Evolutionary conservation across 306 rosid genomes (phyloP), one percentile per base, ranked within the genome.

Genomic region (Cajanus cajan): DNA sequence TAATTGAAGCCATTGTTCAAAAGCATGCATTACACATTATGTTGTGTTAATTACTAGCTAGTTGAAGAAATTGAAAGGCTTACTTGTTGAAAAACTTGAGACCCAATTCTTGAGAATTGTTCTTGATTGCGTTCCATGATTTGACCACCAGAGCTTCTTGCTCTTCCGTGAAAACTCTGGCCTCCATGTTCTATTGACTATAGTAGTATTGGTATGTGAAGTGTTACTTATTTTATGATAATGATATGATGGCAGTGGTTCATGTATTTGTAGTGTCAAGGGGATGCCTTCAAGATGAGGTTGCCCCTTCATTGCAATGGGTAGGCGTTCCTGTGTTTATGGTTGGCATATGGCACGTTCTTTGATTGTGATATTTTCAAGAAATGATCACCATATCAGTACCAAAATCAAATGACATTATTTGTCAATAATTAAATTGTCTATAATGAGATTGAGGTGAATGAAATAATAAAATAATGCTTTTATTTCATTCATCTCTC

Each of bases 41-140:
- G 14, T 10, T 57, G 34, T 9, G 14, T 22, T 21, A 21, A 9
- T 55, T 2, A 52, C 25, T 41, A 44, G 5, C 19, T 4, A 16
- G 63, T 22, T 10, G 63, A 57, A 24, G 63, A 57, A 57, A 57
- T 57, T 9, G 4, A n/a, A 8, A 3, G 45, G 48, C 70, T 64
- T 64, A 64, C 98, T 85, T 94, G 48, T 76, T 59, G 90, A 94
- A 94, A 80, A 94, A 84, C 25, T 90, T 88, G 80, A 92, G 78
- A 67, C 86, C 79, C 41, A 92, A 77, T 8, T 92, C 92, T 2
- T 74, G 82, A 65, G 94, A 77, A 76, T 94, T 87, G 43, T 88
- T 89, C 89, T 91, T 91, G 90, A 91, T 91, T 19, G 39, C 90
- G 15, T 24, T 79, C 97, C 93, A 92, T 80, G 97, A 89, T 65